These are phyloP conservation scores for Alternaria longipes DNA, from an alignment of 2,329 filamentous ascomycete species.

Conservation along the genomic window DNA sequence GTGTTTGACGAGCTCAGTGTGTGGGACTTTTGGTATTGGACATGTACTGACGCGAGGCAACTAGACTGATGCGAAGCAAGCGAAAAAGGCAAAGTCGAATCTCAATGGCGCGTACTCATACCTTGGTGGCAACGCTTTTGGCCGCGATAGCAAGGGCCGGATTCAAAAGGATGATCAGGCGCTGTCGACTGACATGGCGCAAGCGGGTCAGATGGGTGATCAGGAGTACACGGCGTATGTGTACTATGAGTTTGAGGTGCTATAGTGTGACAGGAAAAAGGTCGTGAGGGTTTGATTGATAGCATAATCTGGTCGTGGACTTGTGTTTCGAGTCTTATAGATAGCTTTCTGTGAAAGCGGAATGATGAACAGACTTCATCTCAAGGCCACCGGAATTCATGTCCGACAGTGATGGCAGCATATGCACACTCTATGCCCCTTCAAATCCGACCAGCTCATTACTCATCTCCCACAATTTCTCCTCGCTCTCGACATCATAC, in stretches of 20 bases:
- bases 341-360: neutral
- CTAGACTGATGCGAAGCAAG: conserved; percentile 83
- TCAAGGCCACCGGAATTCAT: neutral
- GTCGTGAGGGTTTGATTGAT: neutral
- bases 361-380: neutral
- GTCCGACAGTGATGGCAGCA: neutral
- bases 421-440: neutral
- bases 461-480: neutral
- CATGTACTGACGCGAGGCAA: conserved; percentile 8
- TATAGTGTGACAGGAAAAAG: conserved; percentile 16
- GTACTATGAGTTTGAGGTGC: conserved; percentile 92
- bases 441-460: neutral
- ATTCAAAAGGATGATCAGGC: conserved; percentile 88
- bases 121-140: conserved; percentile 92
- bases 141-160: conserved; percentile 90
- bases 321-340: neutral
- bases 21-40: too few species aligned
- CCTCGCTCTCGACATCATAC: neutral
- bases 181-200: conserved; percentile 83
- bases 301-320: neutral
- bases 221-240: conserved; percentile 96
- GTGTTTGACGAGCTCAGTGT: too few species aligned
- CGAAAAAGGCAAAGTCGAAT: conserved; percentile 71
- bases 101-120: conserved; percentile 89
- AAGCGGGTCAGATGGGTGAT: conserved; percentile 73